Conservation (phyloP, 345 rosid genomes). For the Citropsis articulata region DNA sequence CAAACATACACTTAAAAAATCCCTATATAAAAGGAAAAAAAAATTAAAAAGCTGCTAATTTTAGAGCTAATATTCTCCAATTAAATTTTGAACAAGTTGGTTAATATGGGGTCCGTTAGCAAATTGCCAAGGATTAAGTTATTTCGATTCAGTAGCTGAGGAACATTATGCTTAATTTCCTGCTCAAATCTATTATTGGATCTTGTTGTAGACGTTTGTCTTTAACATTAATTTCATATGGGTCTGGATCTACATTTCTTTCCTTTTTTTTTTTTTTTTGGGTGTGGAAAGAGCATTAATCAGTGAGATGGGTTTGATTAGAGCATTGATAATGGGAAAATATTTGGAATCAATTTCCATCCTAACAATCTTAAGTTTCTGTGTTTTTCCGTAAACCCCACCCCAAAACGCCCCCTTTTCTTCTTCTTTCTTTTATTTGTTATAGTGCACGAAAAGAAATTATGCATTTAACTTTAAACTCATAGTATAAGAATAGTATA, state of each 20-base stretch:
- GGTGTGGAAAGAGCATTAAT: not conserved
- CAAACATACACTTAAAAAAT: too few relatives aligned
- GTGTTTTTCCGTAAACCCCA: too few relatives aligned
- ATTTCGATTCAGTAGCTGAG: not conserved
- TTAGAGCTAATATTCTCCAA: too few relatives aligned
- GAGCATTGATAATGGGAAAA: not conserved
- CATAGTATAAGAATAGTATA: too few relatives aligned
- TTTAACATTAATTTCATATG: too few relatives aligned
- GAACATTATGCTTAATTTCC: not conserved
- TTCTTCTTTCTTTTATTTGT: not conserved
- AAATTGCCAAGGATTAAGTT: not conserved
- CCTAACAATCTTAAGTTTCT: too few relatives aligned
- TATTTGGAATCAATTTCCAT: not conserved
- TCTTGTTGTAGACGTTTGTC: not conserved
- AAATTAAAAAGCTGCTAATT: too few relatives aligned
- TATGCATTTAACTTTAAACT: too few relatives aligned
- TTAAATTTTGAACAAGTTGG: too few relatives aligned
- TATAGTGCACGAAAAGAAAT: too few relatives aligned
- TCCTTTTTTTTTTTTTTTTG: not conserved
- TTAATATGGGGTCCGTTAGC: not conserved
- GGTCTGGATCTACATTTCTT: too few relatives aligned
- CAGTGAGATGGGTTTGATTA: not conserved
- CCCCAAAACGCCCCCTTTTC: not conserved
- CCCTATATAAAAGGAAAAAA: too few relatives aligned
- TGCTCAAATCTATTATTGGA: not conserved